phyloP scores from a whole-genome alignment of 2,329 filamentous ascomycete genomes.

The Fusarium annulatum region DNA sequence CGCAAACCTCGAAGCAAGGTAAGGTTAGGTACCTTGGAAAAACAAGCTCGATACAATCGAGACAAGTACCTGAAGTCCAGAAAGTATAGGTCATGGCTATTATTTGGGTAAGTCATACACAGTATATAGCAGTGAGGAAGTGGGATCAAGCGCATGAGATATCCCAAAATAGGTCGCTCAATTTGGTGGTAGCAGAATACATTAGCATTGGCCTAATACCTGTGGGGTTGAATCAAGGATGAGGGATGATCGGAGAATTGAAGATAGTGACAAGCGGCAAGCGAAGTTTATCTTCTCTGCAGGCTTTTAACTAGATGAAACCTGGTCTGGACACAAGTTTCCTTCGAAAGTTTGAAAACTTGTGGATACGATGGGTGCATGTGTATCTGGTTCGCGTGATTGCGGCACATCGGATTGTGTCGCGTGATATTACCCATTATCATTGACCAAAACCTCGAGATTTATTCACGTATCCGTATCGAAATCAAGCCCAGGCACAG shows the following conservation, averaged over 20 bases:
- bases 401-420: slow-evolving; percentile 24
- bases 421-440: slow-evolving; percentile 28
- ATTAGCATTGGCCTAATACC: background rate
- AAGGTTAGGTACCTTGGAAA: background rate
- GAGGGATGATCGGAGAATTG: slow-evolving; percentile 10
- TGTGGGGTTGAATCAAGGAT: background rate
- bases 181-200: background rate
- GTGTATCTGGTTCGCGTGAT: background rate
- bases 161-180: background rate
- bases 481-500: slow-evolving; percentile 7
- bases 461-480: slow-evolving; percentile 15
- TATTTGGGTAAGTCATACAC: background rate
- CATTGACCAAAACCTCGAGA: slow-evolving; percentile 16
- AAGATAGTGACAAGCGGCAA: background rate
- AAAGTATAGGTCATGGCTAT: background rate
- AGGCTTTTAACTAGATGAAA: background rate
- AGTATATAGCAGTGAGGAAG: background rate
- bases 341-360: background rate
- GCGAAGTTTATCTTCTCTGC: background rate
- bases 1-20: background rate
- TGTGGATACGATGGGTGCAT: background rate
- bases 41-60: background rate
- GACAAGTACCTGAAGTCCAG: background rate
- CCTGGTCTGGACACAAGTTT: background rate
- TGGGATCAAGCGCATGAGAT: background rate